Conservation (phyloP, 2,329 filamentous ascomycete genomes). For the Cercospora sp. region DNA sequence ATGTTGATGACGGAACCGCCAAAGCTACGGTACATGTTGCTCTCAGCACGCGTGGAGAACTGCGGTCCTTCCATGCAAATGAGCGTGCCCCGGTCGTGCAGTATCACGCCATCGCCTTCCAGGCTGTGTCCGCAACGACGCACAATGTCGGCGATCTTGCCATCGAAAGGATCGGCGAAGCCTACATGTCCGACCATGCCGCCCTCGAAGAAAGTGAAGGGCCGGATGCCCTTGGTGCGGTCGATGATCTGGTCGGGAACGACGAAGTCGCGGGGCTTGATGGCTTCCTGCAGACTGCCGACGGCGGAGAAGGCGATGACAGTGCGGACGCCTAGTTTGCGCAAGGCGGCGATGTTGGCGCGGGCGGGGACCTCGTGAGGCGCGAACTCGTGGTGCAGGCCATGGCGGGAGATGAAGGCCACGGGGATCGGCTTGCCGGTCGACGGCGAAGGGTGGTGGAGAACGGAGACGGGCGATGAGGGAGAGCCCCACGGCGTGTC, state of each 20-base stretch:
- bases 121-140: slow-evolving; percentile 73
- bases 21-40: slow-evolving; percentile 90
- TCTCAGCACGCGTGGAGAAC: slow-evolving; percentile 95
- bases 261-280: slow-evolving; percentile 95
- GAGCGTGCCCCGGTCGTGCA: slow-evolving; percentile 82
- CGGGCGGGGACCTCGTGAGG: slow-evolving; percentile 93
- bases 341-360: slow-evolving; percentile 97
- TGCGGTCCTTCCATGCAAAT: slow-evolving; percentile 99
- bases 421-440: slow-evolving; percentile 62
- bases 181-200: slow-evolving; percentile 92
- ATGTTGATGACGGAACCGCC: slow-evolving; percentile 97
- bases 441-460: slow-evolving; percentile 77
- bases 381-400: slow-evolving; percentile 80
- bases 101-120: slow-evolving; percentile 77
- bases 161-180: slow-evolving; percentile 94
- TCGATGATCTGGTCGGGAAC: slow-evolving; percentile 96
- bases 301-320: slow-evolving; percentile 96
- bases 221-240: slow-evolving; percentile 89
- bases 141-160: slow-evolving; percentile 72
- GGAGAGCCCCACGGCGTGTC: slow-evolving; percentile 87
- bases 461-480: slow-evolving; percentile 75
- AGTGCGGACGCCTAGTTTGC: slow-evolving; percentile 82
- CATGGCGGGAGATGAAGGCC: slow-evolving; percentile 93
- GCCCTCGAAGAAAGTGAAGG: slow-evolving; percentile 93
- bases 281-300: slow-evolving; percentile 85